Percentiles rank a stretch among this genome's conserved stretches.
Evolutionary conservation across 2,329 filamentous ascomycete genomes (phyloP).

Genomic region (Venturia aucupariae): DNA sequence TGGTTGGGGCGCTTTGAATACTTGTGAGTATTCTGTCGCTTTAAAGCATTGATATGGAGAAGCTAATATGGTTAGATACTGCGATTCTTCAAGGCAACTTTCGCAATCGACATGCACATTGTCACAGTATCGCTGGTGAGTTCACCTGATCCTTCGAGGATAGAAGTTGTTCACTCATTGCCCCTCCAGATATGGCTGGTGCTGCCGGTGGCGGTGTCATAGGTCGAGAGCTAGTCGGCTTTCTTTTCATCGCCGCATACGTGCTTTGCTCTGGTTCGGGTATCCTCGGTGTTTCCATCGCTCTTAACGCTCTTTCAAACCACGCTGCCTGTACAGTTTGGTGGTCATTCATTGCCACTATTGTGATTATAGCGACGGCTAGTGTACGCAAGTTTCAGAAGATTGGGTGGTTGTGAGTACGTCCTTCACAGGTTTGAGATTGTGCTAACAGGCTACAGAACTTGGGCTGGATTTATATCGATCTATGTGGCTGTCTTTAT

Average conservation of each 20-base stretch:
- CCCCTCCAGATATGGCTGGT: constrained; percentile 41
- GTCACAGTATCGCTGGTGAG: constrained; percentile 39
- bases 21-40: constrained; percentile 24
- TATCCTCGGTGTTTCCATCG: constrained; percentile 50
- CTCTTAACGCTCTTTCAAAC: constrained; percentile 49
- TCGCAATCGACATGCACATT: constrained; percentile 40
- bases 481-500: constrained; percentile 51
- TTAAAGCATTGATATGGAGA: neutral
- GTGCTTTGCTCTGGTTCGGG: constrained; percentile 48
- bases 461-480: constrained; percentile 50
- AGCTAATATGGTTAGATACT: constrained; percentile 26
- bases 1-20: constrained; percentile 40
- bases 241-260: constrained; percentile 49
- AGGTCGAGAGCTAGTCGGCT: constrained; percentile 44
- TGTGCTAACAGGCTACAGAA: neutral
- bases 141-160: constrained; percentile 30
- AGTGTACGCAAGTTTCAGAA: constrained; percentile 51
- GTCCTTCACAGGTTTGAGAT: constrained; percentile 20
- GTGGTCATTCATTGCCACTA: constrained; percentile 45
- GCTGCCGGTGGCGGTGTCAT: constrained; percentile 44
- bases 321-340: constrained; percentile 52
- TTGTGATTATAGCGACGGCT: constrained; percentile 41
- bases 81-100: constrained; percentile 43
- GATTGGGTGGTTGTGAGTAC: constrained; percentile 44
- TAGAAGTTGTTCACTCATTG: constrained; percentile 31